These are phyloP conservation scores for Paramecium primaurelia DNA, from an alignment of 73 alveolate genomes.

Conservation along the genomic window DNA sequence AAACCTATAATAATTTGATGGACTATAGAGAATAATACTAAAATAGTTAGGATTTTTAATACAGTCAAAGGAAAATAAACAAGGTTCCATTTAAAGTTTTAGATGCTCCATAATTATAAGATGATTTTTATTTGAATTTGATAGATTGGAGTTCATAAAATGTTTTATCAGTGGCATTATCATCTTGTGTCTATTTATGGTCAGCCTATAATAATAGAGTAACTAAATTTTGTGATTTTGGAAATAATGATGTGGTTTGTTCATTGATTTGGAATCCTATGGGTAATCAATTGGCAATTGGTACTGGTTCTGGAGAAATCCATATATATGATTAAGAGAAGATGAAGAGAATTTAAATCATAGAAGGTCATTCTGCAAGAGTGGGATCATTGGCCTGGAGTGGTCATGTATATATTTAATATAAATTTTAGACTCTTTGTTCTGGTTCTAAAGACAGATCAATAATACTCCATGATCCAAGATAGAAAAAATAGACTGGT, in stretches of 20 bases:
- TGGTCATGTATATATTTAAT: not conserved
- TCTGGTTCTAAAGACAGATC: slow-evolving; percentile 56
- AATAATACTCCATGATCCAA: slow-evolving; percentile 46
- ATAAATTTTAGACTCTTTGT: slow-evolving; percentile 7
- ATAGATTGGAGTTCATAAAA: slow-evolving; percentile 95
- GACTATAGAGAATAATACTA: not conserved
- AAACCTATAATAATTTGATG: not conserved
- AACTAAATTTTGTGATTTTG: slow-evolving; percentile 66
- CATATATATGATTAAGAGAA: slow-evolving; percentile 86
- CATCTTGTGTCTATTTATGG: slow-evolving; percentile 83
- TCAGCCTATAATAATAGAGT: slow-evolving; percentile 66
- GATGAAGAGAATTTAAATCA: slow-evolving; percentile 68
- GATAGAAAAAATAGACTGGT: slow-evolving; percentile 34
- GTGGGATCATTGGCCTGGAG: slow-evolving; percentile 98
- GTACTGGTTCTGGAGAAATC: slow-evolving; percentile 61
- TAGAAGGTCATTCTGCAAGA: slow-evolving; percentile 91
- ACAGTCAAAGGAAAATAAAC: slow-evolving; percentile 83
- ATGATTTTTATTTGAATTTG: slow-evolving; percentile 97
- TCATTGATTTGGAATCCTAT: slow-evolving; percentile 62
- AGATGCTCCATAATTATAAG: slow-evolving; percentile 98
- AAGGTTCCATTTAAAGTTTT: slow-evolving; percentile 97
- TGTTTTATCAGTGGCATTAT: slow-evolving; percentile 89
- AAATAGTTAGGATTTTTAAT: not conserved
- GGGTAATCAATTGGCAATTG: slow-evolving; percentile 65
- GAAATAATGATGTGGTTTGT: slow-evolving; percentile 42